These are phyloP conservation scores for Croton setiger DNA, from an alignment of 441 rosid genomes.

Conservation along the genomic window DNA sequence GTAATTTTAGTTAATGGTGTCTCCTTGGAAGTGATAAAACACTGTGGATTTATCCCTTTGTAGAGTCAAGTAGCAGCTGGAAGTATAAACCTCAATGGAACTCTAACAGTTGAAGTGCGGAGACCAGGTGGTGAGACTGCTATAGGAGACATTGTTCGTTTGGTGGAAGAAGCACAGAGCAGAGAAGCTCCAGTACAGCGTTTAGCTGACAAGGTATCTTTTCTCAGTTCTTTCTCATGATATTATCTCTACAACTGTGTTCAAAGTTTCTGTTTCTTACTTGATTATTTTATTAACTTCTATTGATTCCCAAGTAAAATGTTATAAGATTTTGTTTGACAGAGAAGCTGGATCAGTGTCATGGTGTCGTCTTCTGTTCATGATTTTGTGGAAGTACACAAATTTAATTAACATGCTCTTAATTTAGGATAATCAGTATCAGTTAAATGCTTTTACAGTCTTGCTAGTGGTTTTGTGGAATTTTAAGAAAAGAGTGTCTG, in stretches of 20 bases:
- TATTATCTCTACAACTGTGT: not conserved
- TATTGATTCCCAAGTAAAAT: not conserved
- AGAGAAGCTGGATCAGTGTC: not conserved
- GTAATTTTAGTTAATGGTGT: constrained; percentile 10
- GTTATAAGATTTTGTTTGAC: not conserved
- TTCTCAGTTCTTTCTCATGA: constrained; percentile 20
- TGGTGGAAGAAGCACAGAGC: constrained; percentile 97
- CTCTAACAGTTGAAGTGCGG: constrained; percentile 82
- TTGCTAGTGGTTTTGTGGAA: too few species aligned
- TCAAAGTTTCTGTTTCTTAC: constrained; percentile 6
- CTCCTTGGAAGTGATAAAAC: constrained; percentile 25
- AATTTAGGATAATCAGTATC: too few species aligned
- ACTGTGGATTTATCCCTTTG: constrained; percentile 30
- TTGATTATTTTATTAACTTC: not conserved
- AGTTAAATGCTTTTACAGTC: too few species aligned
- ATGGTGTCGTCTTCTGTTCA: too few species aligned
- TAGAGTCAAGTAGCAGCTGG: constrained; percentile 97
- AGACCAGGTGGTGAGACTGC: constrained; percentile 98
- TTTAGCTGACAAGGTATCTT: constrained; percentile 85
- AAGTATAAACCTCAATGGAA: constrained; percentile 91
- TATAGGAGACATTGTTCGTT: constrained; percentile 79
- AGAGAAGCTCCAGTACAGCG: constrained; percentile 94
- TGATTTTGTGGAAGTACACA: too few species aligned
- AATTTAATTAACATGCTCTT: too few species aligned
- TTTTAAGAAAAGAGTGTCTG: too few species aligned